Conservation (phyloP, 768 basidiomycete genomes). For the Galerina marginata region DNA sequence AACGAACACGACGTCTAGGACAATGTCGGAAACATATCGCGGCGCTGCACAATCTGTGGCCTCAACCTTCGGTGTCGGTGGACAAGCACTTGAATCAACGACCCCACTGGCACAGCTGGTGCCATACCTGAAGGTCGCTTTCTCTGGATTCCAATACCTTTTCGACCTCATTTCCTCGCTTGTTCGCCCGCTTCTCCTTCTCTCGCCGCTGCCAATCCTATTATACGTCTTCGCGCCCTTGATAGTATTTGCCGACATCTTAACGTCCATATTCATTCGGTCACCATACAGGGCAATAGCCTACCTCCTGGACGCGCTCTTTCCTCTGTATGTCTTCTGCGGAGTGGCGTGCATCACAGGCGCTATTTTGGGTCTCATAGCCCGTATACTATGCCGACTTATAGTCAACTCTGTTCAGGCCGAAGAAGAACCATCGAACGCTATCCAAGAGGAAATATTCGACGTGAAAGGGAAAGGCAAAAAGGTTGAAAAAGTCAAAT, state of each 20-base stretch:
- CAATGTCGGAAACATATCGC: neutral
- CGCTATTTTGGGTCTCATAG: slow-evolving; percentile 47
- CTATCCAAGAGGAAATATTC: neutral
- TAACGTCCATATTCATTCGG: slow-evolving; percentile 46
- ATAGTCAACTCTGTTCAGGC: slow-evolving; percentile 14
- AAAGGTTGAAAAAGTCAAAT: slow-evolving; percentile 11
- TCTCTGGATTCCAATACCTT: slow-evolving; percentile 12
- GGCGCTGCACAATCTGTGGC: neutral
- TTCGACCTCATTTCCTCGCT: slow-evolving; percentile 23
- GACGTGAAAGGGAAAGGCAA: slow-evolving; percentile 11
- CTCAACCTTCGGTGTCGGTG: slow-evolving; percentile 2
- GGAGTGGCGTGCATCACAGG: slow-evolving; percentile 63
- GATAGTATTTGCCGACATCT: slow-evolving; percentile 44
- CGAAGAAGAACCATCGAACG: neutral
- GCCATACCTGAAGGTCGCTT: slow-evolving; percentile 16
- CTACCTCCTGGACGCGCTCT: slow-evolving; percentile 48
- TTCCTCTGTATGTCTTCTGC: slow-evolving; percentile 61
- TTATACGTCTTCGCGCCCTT: slow-evolving; percentile 56
- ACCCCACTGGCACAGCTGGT: slow-evolving; percentile 22
- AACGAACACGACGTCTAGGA: neutral
- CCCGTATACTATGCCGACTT: slow-evolving; percentile 22
- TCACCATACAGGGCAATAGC: slow-evolving; percentile 47
- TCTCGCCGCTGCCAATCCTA: slow-evolving; percentile 35
- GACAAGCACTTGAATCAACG: neutral
- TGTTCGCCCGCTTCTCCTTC: slow-evolving; percentile 17